Conservation (phyloP, 768 basidiomycete genomes). For the Neoboletus subvelutipes region DNA sequence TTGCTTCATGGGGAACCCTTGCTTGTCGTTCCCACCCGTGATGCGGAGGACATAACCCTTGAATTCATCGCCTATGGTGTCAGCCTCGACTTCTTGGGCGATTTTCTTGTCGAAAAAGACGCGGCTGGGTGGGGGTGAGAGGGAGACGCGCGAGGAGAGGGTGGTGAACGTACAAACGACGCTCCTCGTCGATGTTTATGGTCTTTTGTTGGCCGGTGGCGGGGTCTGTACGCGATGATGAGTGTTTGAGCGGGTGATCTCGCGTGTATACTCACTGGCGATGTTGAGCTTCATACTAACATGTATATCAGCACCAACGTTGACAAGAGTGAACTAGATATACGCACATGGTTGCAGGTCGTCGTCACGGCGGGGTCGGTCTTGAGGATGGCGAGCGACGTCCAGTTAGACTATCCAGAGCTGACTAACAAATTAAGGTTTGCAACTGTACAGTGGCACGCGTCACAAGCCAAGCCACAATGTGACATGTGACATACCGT, state of each 20-base stretch:
- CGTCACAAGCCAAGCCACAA: constrained; percentile 25
- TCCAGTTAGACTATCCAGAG: background rate
- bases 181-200: constrained; percentile 92
- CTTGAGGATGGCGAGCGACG: constrained; percentile 21
- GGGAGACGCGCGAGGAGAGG: background rate
- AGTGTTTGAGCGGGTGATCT: constrained; percentile 6
- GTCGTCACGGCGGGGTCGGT: constrained; percentile 41
- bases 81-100: constrained; percentile 89
- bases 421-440: constrained; percentile 52
- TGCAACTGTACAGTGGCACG: constrained; percentile 54
- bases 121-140: constrained; percentile 54
- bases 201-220: constrained; percentile 98
- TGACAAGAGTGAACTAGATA: background rate
- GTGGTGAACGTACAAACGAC: constrained; percentile 57
- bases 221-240: constrained; percentile 59
- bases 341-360: constrained; percentile 33
- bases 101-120: constrained; percentile 98
- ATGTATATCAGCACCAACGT: constrained; percentile 2
- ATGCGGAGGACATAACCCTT: constrained; percentile 96
- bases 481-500: constrained; percentile 30
- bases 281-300: constrained; percentile 95
- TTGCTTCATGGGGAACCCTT: constrained; percentile 99
- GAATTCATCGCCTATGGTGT: constrained; percentile 92
- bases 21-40: constrained; percentile 98
- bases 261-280: constrained; percentile 63